phyloP scores from a whole-genome alignment of 176 grass and related monocot species.

The Eragrostis nindensis region DNA sequence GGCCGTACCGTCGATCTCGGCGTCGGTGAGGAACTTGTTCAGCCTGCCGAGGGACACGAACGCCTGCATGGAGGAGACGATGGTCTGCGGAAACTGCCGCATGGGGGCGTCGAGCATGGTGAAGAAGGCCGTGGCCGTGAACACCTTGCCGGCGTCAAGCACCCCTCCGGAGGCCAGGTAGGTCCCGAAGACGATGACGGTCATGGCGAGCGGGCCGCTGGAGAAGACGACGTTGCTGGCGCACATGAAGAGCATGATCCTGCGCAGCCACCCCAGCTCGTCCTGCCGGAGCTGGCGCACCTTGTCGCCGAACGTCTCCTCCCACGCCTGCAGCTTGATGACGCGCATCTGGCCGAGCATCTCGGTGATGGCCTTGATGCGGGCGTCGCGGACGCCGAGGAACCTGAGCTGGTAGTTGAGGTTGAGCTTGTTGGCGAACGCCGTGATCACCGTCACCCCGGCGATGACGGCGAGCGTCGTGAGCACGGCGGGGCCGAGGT shows the following conservation, averaged over 20 bases:
- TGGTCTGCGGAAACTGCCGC: constrained; percentile 56
- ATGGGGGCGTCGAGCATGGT: constrained; percentile 56
- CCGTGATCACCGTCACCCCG: constrained; percentile 37
- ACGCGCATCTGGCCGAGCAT: constrained; percentile 71
- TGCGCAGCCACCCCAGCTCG: constrained; percentile 57
- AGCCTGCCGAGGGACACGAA: constrained; percentile 65
- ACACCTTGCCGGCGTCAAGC: constrained; percentile 71
- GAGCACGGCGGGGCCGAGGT: constrained; percentile 57
- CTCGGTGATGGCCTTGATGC: constrained; percentile 70
- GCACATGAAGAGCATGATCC: constrained; percentile 55
- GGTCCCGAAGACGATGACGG: constrained; percentile 56
- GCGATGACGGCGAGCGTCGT: constrained; percentile 53
- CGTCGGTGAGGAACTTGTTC: constrained; percentile 54
- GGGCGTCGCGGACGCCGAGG: constrained; percentile 46
- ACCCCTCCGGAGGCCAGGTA: constrained; percentile 43
- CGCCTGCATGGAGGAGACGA: constrained; percentile 56
- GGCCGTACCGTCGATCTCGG: constrained; percentile 46
- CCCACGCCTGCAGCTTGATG: constrained; percentile 81
- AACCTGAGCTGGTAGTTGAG: constrained; percentile 50
- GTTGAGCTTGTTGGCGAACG: constrained; percentile 52
- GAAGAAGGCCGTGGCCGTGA: constrained; percentile 73
- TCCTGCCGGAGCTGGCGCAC: constrained; percentile 42
- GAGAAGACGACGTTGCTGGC: constrained; percentile 52
- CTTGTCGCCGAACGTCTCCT: constrained; percentile 50
- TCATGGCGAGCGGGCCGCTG: constrained; percentile 52